Evolutionary conservation across 140 eudicot species (phyloP).

Genomic region (Flaveria floridana): DNA sequence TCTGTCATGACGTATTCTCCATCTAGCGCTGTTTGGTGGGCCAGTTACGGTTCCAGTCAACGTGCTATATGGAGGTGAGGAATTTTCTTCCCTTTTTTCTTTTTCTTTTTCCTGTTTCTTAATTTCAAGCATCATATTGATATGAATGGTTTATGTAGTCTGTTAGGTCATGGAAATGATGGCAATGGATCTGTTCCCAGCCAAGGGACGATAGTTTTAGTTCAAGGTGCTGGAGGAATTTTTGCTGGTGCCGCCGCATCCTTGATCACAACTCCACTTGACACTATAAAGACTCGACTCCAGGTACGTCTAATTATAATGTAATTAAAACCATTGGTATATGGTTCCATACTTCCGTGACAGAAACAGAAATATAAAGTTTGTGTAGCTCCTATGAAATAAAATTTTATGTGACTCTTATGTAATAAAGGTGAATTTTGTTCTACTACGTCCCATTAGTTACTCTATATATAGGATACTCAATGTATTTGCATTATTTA

Average conservation of each 20-base stretch:
- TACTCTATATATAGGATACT: background rate
- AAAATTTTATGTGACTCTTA: constrained; percentile 1
- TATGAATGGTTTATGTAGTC: constrained; percentile 32
- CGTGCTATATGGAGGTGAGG: constrained; percentile 88
- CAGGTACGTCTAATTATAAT: constrained; percentile 47
- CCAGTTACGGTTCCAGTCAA: constrained; percentile 97
- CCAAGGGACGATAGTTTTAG: constrained; percentile 44
- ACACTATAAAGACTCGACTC: constrained; percentile 85
- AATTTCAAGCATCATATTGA: background rate
- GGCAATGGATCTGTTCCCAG: constrained; percentile 49
- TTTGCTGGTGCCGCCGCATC: constrained; percentile 13
- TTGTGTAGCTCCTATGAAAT: constrained; percentile 2
- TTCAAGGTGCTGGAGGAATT: constrained; percentile 14
- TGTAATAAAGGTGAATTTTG: background rate
- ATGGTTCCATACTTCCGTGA: background rate
- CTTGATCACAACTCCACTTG: constrained; percentile 59
- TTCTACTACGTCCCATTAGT: background rate
- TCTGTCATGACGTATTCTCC: constrained; percentile 93
- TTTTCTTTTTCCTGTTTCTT: background rate
- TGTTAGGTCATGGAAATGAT: constrained; percentile 64
- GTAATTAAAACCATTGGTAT: background rate
- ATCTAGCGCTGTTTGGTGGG: constrained; percentile 99
- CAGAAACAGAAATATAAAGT: background rate
- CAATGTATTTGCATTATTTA: background rate
- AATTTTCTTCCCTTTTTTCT: background rate